Conservation (phyloP, 768 basidiomycete genomes). For the Holtermannia corniformis region DNA sequence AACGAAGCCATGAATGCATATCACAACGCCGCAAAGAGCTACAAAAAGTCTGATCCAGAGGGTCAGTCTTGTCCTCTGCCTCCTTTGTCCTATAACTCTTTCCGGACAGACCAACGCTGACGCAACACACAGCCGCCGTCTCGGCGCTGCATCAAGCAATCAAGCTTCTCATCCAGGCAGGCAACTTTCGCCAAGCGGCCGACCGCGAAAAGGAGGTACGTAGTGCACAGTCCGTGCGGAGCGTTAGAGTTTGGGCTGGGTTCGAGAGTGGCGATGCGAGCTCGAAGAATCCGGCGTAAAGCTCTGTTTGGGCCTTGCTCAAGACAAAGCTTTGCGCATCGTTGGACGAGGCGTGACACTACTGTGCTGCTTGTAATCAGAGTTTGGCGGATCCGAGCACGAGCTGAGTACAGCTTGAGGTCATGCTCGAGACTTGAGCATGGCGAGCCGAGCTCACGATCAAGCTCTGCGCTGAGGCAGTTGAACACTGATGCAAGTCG, state of each 20-base stretch:
- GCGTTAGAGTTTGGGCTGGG: background rate
- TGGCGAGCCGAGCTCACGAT: too few species aligned
- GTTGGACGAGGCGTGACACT: too few species aligned
- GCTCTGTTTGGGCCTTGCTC: too few species aligned
- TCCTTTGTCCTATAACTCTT: conserved; percentile 7
- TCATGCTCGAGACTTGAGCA: too few species aligned
- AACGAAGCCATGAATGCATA: conserved; percentile 97
- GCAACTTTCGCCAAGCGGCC: conserved; percentile 93
- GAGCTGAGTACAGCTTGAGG: too few species aligned
- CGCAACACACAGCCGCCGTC: conserved; percentile 60
- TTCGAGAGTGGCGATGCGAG: conserved; percentile 38
- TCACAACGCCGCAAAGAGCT: conserved; percentile 97
- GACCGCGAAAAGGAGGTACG: conserved; percentile 66
- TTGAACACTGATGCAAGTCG: too few species aligned
- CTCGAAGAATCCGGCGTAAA: too few species aligned
- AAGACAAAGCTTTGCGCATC: too few species aligned
- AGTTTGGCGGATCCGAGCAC: too few species aligned
- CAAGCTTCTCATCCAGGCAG: conserved; percentile 65
- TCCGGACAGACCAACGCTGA: background rate
- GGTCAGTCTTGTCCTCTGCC: conserved; percentile 48
- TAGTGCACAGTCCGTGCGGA: background rate
- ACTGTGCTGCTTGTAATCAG: too few species aligned
- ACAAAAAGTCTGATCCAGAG: conserved; percentile 79
- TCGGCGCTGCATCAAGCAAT: conserved; percentile 78
- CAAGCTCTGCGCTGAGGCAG: too few species aligned